Evolutionary conservation across 2,329 filamentous ascomycete species (phyloP), one percentile per base, ranked within the genome.

Genomic region (Aureobasidium pullulans): DNA sequence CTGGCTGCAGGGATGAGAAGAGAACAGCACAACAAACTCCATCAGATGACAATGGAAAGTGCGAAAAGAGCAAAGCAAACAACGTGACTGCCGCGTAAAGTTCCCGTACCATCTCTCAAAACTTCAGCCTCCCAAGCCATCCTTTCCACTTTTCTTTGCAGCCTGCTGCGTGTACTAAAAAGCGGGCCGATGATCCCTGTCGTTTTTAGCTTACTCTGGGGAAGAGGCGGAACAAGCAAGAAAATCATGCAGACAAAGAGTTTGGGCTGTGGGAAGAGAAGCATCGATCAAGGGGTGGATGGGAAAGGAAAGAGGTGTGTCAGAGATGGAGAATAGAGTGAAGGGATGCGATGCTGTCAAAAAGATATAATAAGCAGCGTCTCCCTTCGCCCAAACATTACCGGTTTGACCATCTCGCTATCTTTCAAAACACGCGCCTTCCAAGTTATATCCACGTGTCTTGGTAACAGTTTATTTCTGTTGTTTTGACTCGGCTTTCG

Each of bases 151-250:
- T 57, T 43, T 34, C 28, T 43, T 34, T 44, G 39, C 50, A 37
- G 50, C 50, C 28, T 57, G 43, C 53, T 46, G 28, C 50, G 39
- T 23, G 39, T 56, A 40, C 52, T 54, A 54, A 54, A 40, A 54
- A 56, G 52, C 52, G 52, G 52, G 39, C 52, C 52, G 52, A 29
- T 36, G 36, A 56, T 56, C 31, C 52, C 52, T 56, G 54, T 40
- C 54, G 43, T 47, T 48, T 57, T 39, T 48, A 48, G 54, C 54
- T 57, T 23, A 28, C 54, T 57, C 54, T 57, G 54, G 54, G 54
- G 54, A 57, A 57, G 53, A 19, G 29, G 43, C 54, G 54, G 54
- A 57, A 57, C 54, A 57, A 57, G 52, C 42, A 57, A 57, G 42
- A 46, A 54, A 57, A 36, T 11, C 42, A 40, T 19, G 16, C 40